Evolutionary conservation across 2,329 filamentous ascomycete genomes (phyloP).

Genomic region (Penicillium sp.): DNA sequence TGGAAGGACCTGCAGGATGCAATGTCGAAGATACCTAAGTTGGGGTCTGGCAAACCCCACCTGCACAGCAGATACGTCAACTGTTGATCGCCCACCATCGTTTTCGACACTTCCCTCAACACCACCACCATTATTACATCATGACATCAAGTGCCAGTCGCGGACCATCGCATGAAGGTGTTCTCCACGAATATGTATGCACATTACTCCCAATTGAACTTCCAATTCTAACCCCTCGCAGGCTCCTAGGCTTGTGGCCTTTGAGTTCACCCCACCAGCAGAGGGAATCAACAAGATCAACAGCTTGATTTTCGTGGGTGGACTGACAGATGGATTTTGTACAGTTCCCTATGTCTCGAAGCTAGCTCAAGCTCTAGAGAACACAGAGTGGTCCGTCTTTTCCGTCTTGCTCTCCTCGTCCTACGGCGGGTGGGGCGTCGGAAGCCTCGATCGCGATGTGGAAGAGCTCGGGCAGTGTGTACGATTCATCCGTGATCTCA

Average conservation of each 20-base stretch:
- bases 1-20: background rate
- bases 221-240: conserved; percentile 16
- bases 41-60: background rate
- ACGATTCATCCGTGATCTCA: conserved; percentile 49
- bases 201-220: background rate
- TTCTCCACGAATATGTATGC: conserved; percentile 42
- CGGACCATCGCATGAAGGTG: conserved; percentile 28
- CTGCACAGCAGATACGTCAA: conserved; percentile 12
- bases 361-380: conserved; percentile 52
- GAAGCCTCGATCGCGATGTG: conserved; percentile 56
- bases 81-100: conserved; percentile 4
- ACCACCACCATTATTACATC: background rate
- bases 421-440: conserved; percentile 58
- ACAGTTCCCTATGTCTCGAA: conserved; percentile 56
- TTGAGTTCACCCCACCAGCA: conserved; percentile 38
- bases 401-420: conserved; percentile 55
- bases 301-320: conserved; percentile 61
- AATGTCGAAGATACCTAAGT: background rate
- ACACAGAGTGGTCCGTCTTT: conserved; percentile 55
- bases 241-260: conserved; percentile 43
- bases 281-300: conserved; percentile 38
- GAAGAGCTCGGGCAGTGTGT: conserved; percentile 57
- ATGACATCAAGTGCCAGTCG: conserved; percentile 18
- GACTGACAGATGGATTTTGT: conserved; percentile 59
- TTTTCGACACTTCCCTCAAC: background rate